Conservation (phyloP, 1,284 basidiomycete genomes). For the Trichosporon sp. region DNA sequence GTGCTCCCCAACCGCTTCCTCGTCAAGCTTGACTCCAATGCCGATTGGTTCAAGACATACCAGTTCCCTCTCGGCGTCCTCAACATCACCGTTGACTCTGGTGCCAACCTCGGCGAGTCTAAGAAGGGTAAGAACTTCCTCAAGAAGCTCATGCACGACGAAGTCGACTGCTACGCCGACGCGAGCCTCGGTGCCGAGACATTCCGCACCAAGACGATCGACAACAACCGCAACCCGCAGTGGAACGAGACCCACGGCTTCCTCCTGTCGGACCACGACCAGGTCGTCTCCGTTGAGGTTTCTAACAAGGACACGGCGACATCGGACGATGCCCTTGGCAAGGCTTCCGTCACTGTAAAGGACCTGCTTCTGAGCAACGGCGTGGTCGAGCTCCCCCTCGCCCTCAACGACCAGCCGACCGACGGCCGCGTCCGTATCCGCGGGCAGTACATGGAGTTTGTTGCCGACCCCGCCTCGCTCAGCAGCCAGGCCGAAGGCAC, state of each 20-base stretch:
- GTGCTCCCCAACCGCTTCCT: slow-evolving; percentile 20
- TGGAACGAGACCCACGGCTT: slow-evolving; percentile 17
- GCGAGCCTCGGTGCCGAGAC: slow-evolving; percentile 9
- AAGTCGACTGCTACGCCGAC: slow-evolving; percentile 7
- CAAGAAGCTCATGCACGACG: slow-evolving; percentile 12
- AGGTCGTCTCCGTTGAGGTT: slow-evolving; percentile 5
- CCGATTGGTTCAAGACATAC: slow-evolving; percentile 16
- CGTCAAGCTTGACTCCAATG: slow-evolving; percentile 12
- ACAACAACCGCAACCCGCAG: slow-evolving; percentile 13
- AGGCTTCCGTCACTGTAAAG: slow-evolving; percentile 3
- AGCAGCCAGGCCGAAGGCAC: slow-evolving; percentile 10
- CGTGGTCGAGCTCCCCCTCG: slow-evolving; percentile 1
- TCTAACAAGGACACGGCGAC: slow-evolving; percentile 10
- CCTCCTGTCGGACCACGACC: slow-evolving; percentile 11
- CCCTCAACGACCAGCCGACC: slow-evolving; percentile 3
- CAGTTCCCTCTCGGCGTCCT: slow-evolving; percentile 14
- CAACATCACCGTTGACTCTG: slow-evolving; percentile 5
- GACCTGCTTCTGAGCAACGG: slow-evolving; percentile 8
- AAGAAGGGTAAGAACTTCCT: slow-evolving; percentile 13
- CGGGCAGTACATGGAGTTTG: slow-evolving; percentile 11
- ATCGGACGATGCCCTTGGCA: slow-evolving; percentile 5
- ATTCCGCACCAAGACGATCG: slow-evolving; percentile 10
- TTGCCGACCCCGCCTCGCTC: slow-evolving; percentile 8
- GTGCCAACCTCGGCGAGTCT: slow-evolving; percentile 6
- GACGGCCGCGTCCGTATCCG: not conserved